Evolutionary conservation across 2,329 filamentous ascomycete genomes (phyloP).

Genomic region (Aureobasidium sp.): DNA sequence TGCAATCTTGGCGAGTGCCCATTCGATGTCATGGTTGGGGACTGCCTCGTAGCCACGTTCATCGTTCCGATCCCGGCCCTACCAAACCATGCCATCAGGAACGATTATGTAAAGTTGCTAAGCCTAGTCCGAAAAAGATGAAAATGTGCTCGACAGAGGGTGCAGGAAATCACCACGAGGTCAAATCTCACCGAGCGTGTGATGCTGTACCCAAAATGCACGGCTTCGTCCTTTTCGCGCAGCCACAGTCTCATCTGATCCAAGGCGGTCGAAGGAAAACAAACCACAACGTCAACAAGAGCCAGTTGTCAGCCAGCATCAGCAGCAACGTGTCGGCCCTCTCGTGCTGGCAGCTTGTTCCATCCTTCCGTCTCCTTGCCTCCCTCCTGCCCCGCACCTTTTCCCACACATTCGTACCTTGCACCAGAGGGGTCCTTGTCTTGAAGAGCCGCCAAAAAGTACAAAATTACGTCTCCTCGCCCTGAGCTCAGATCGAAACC

Average conservation of each 20-base stretch:
- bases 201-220: slow-evolving; percentile 4
- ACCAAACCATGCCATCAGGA: background rate
- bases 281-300: background rate
- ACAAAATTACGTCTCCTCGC: slow-evolving; percentile 12
- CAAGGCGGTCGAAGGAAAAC: background rate
- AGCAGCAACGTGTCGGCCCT: background rate
- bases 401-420: slow-evolving; percentile 2
- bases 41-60: background rate
- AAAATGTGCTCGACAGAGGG: slow-evolving; percentile 12
- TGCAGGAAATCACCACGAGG: slow-evolving; percentile 9
- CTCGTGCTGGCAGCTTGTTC: background rate
- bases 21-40: background rate
- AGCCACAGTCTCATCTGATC: slow-evolving; percentile 1
- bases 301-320: background rate
- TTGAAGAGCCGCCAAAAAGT: background rate
- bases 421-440: background rate
- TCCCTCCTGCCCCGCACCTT: slow-evolving; percentile 3
- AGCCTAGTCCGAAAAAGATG: slow-evolving; percentile 9
- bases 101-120: slow-evolving; percentile 9
- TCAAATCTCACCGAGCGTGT: background rate
- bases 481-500: slow-evolving; percentile 8
- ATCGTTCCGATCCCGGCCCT: slow-evolving; percentile 1
- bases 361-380: slow-evolving; percentile 6
- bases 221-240: background rate
- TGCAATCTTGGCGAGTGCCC: background rate